Conservation (phyloP, 1,139 yeast genomes). For the Hyphopichia fennica region DNA sequence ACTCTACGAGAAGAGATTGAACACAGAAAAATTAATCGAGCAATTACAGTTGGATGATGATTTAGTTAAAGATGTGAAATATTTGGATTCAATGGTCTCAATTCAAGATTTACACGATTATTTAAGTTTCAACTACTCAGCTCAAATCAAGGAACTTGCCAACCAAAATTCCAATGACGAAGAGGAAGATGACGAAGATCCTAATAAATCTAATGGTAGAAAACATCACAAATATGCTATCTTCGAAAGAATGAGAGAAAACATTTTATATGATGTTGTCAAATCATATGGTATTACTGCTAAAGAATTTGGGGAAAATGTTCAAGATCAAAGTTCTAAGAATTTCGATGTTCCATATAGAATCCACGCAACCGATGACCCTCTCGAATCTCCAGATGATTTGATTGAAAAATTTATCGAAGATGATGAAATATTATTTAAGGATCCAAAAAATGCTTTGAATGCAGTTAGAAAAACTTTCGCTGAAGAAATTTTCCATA, state of each 20-base stretch:
- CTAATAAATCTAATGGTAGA: conserved; percentile 31
- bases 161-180: conserved; percentile 20
- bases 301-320: conserved; percentile 80
- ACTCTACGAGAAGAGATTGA: conserved; percentile 69
- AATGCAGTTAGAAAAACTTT: conserved; percentile 74
- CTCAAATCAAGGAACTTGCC: conserved; percentile 56
- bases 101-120: conserved; percentile 88
- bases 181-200: conserved; percentile 14
- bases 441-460: conserved; percentile 62
- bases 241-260: conserved; percentile 73
- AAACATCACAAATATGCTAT: conserved; percentile 72
- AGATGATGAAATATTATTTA: conserved; percentile 55
- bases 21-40: conserved; percentile 58
- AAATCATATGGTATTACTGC: conserved; percentile 76
- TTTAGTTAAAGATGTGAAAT: conserved; percentile 52
- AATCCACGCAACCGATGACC: conserved; percentile 76
- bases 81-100: conserved; percentile 71
- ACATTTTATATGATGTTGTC: conserved; percentile 68
- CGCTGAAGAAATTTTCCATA: conserved; percentile 78
- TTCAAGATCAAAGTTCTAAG: conserved; percentile 57
- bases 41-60: conserved; percentile 60
- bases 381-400: conserved; percentile 62
- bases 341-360: conserved; percentile 53
- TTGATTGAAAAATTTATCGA: conserved; percentile 58
- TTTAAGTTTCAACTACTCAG: conserved; percentile 75